Conservation (phyloP, 1,139 yeast species). For the Suhomyces maxii region DNA sequence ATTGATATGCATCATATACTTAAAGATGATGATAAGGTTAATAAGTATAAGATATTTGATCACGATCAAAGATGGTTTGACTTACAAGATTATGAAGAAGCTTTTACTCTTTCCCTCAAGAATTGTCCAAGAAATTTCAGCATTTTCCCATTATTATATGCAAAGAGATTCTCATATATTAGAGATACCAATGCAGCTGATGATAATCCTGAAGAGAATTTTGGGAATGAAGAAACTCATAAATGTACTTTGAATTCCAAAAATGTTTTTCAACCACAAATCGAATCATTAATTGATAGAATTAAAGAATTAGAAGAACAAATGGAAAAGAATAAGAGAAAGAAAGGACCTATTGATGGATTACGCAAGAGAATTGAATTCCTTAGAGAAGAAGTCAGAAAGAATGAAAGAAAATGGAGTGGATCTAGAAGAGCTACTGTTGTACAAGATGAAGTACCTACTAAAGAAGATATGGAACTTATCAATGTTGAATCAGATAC, state of each 20-base stretch:
- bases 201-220: constrained; percentile 15
- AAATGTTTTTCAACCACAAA: constrained; percentile 31
- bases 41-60: constrained; percentile 30
- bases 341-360: constrained; percentile 11
- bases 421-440: constrained; percentile 1
- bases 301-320: constrained; percentile 28
- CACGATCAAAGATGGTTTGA: constrained; percentile 45
- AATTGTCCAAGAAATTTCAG: constrained; percentile 24
- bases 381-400: constrained; percentile 25
- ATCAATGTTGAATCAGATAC: background rate
- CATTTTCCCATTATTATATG: constrained; percentile 36
- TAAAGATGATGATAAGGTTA: constrained; percentile 10
- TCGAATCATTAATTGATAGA: constrained; percentile 28
- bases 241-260: constrained; percentile 29
- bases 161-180: constrained; percentile 40
- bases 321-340: constrained; percentile 16
- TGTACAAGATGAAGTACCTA: background rate
- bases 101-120: constrained; percentile 30
- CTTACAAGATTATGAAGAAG: constrained; percentile 43
- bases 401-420: constrained; percentile 11
- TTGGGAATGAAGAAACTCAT: constrained; percentile 35
- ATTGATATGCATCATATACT: background rate
- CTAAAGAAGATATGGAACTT: background rate
- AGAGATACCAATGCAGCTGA: constrained; percentile 32
- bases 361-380: constrained; percentile 23